Evolutionary conservation across 1,139 yeast species (phyloP), one percentile per base, ranked within the genome.

Genomic region (Candida sojae): DNA sequence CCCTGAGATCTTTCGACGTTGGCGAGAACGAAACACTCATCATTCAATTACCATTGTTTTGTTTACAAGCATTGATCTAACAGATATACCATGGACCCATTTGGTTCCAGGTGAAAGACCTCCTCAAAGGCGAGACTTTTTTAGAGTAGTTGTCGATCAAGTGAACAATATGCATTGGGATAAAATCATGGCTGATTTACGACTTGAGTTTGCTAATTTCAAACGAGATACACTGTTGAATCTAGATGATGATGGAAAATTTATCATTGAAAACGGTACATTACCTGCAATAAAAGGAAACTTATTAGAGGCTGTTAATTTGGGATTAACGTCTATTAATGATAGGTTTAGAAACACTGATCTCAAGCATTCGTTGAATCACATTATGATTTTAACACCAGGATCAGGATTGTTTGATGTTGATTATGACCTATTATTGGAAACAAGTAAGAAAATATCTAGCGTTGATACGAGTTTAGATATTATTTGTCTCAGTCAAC

Each of bases 361-460:
- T 61, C 71, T 93, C 45, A 78, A 93, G 51, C 95, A 92, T 56
- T 88, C 97, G 2, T 84, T 93, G 13, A 84, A 84, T 25, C 97
- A 93, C 66, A 86, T 91, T 48, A 82, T 92, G 48, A 75, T 93
- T 7, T 81, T 92, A 4, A 86, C 97, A 2, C 96, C 99, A 0
- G 97, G 98, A 1, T 83, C 96, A 0, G 99, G 99, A 0, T 70
- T 93, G 11, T 93, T 84, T 65, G 99, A 95, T 66, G 97, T 93
- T 6, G 96, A 92, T 54, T 87, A 86, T 61, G 86, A 86, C 50
- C 74, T 90, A 52, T 71, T 95, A 57, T 71, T 85, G 45, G 82
- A 84, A 52, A 88, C 97, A 0, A 86, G 96, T 45, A 82, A 82
- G 57, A 83, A 88, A 57, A 77, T 95, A 64, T 73, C 87, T 9